A percentile compares a stretch with the other conserved stretches of the same genome.
phyloP scores from a whole-genome alignment of 2,329 filamentous ascomycete species.

The Ceratocystis variospora region DNA sequence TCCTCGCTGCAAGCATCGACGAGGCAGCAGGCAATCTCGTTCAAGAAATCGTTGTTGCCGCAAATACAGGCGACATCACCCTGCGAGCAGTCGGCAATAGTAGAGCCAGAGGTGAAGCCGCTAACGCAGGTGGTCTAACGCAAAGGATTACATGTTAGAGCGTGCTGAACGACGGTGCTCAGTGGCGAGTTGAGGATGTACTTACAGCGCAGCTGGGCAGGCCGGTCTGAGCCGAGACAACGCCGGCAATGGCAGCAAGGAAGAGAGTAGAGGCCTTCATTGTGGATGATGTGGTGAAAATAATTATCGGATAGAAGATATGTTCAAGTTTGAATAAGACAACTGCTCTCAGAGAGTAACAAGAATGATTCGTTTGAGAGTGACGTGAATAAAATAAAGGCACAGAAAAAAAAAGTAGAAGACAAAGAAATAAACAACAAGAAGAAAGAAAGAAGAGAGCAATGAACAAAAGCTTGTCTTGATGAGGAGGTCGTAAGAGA shows the following conservation, averaged over 20 bases:
- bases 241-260: constrained; percentile 25
- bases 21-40: constrained; percentile 32
- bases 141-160: neutral
- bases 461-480: constrained; percentile 6
- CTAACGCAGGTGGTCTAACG: constrained; percentile 26
- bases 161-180: neutral
- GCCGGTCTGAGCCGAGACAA: constrained; percentile 27
- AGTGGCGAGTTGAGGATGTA: constrained; percentile 10
- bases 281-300: constrained; percentile 17
- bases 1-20: constrained; percentile 25
- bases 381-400: constrained; percentile 6
- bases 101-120: constrained; percentile 25
- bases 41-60: constrained; percentile 29
- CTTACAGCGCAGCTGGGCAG: constrained; percentile 31
- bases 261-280: constrained; percentile 29
- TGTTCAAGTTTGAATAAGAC: neutral
- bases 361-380: neutral
- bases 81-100: constrained; percentile 29
- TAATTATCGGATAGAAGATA: constrained; percentile 4
- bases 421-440: constrained; percentile 1
- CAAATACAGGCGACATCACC: constrained; percentile 32
- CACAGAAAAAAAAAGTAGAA: constrained; percentile 7
- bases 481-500: neutral
- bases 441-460: constrained; percentile 10
- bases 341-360: constrained; percentile 1